Conservation (phyloP, 257 asterid species). For the Euphrasia confusa region DNA sequence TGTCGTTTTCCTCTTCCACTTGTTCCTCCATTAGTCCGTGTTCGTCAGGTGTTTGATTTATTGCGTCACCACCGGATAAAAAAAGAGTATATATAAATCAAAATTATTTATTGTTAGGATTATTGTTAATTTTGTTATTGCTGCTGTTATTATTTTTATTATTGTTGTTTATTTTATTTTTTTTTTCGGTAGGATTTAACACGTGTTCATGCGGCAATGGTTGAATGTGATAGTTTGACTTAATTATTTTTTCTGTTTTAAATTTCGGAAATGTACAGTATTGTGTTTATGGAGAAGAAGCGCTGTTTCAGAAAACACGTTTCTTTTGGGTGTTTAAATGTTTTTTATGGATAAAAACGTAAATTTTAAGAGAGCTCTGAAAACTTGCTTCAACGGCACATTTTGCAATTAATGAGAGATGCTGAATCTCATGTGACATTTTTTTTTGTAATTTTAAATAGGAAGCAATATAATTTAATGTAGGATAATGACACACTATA, state of each 20-base stretch:
- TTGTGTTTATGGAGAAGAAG: not conserved
- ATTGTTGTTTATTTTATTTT: not conserved
- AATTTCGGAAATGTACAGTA: not conserved
- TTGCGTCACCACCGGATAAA: not conserved
- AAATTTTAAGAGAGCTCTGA: conserved; percentile 6
- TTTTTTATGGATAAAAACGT: conserved; percentile 18
- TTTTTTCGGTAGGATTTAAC: not conserved
- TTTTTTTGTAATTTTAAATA: no score
- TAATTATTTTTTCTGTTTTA: not conserved
- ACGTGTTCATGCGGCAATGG: conserved; percentile 1
- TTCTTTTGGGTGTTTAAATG: not conserved
- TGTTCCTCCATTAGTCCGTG: conserved; percentile 33
- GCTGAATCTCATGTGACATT: conserved; percentile 32
- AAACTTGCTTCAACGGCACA: conserved; percentile 40
- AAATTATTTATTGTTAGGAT: no score
- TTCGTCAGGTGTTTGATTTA: conserved; percentile 24
- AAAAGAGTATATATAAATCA: not conserved
- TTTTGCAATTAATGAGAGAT: conserved; percentile 24
- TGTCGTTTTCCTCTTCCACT: conserved; percentile 36
- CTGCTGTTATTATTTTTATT: not conserved
- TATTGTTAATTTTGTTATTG: not conserved
- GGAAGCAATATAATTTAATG: not conserved
- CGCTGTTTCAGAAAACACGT: not conserved
- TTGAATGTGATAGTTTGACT: conserved; percentile 17
- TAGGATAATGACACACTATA: not conserved